These are phyloP conservation scores for Fomitopsis pinicola DNA, from an alignment of 1,284 basidiomycete genomes.

Conservation along the genomic window DNA sequence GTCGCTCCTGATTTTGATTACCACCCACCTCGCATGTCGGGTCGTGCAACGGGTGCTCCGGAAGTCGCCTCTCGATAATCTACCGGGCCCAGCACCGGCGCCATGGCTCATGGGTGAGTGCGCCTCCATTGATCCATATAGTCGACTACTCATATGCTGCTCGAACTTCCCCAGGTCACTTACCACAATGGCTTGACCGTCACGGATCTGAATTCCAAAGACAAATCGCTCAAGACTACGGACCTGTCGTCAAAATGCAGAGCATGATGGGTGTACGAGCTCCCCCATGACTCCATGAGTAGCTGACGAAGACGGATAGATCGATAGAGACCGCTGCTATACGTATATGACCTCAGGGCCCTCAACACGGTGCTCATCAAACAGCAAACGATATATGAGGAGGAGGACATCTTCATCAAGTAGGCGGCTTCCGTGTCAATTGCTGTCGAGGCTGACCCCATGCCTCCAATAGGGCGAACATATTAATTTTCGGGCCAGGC, in stretches of 20 bases:
- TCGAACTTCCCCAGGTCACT: slow-evolving; percentile 5
- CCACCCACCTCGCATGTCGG: background rate
- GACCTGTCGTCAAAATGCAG: slow-evolving; percentile 14
- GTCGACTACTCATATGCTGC: background rate
- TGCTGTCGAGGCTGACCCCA: background rate
- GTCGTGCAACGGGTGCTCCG: background rate
- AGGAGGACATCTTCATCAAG: slow-evolving; percentile 3
- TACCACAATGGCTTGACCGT: slow-evolving; percentile 8
- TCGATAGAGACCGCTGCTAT: slow-evolving; percentile 1
- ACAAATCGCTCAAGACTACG: slow-evolving; percentile 15
- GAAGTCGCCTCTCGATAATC: slow-evolving; percentile 10
- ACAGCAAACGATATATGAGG: slow-evolving; percentile 1
- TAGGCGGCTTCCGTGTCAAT: background rate
- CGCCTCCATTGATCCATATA: background rate
- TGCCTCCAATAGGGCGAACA: background rate
- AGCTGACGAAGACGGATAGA: background rate
- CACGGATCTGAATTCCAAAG: slow-evolving; percentile 13
- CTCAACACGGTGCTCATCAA: slow-evolving; percentile 4
- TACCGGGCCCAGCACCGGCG: slow-evolving; percentile 11
- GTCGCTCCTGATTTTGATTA: background rate
- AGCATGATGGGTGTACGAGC: slow-evolving; percentile 12
- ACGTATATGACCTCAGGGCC: slow-evolving; percentile 5
- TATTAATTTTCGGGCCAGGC: slow-evolving; percentile 4
- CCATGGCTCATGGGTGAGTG: slow-evolving; percentile 13
- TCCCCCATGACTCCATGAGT: too few species aligned